phyloP scores from a whole-genome alignment of 345 rosid genomes.

The Raphanus sativus region DNA sequence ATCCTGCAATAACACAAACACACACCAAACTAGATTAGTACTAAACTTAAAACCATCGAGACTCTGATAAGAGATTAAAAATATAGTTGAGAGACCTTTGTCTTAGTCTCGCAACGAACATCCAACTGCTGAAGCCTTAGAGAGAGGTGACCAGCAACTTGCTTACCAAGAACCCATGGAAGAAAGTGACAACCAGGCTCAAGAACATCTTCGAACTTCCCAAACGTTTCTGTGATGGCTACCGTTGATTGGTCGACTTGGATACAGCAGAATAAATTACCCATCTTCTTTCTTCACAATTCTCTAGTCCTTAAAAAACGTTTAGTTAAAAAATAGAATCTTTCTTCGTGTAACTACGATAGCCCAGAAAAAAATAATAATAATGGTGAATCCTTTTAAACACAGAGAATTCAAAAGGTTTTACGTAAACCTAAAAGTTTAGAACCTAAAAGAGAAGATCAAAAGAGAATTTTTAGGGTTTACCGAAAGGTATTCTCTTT shows the following conservation, averaged over 20 bases:
- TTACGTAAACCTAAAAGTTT: neutral
- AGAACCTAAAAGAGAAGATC: neutral
- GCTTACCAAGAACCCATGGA: conserved; percentile 60
- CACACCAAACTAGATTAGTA: neutral
- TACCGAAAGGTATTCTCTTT: conserved; percentile 6
- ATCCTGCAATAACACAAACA: conserved; percentile 38
- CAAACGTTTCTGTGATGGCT: conserved; percentile 57
- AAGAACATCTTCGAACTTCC: conserved; percentile 59
- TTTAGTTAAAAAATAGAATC: neutral
- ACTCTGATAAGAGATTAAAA: neutral
- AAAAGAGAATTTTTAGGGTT: neutral
- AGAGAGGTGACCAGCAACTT: conserved; percentile 55
- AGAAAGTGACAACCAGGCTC: conserved; percentile 68
- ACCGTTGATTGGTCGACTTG: conserved; percentile 67
- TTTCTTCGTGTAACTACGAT: no score
- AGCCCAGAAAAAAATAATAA: no score
- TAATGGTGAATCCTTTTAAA: no score
- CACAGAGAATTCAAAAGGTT: neutral
- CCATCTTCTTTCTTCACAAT: conserved; percentile 43
- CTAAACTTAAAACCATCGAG: neutral
- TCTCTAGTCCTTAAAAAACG: neutral
- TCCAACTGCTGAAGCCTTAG: conserved; percentile 61
- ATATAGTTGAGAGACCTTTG: conserved; percentile 47
- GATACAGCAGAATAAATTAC: conserved; percentile 49
- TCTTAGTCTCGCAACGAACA: conserved; percentile 68